Evolutionary conservation across 2,329 filamentous ascomycete genomes (phyloP), one percentile per base, ranked within the genome.

Genomic region (Pyrenochaeta sp.): DNA sequence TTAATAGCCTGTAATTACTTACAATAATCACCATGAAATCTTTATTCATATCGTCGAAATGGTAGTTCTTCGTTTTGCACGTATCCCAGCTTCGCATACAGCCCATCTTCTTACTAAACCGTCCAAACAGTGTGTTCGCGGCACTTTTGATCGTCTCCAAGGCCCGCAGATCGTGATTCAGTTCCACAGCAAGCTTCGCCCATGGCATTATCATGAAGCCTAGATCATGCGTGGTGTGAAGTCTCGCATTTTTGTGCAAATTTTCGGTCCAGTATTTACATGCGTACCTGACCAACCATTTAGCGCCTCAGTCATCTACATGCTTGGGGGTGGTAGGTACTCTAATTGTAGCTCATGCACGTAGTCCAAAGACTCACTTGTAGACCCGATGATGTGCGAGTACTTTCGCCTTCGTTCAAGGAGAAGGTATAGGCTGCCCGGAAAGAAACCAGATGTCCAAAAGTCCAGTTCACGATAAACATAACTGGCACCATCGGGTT

Each of bases 401-500:
- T 42, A 35, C 32, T 65, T 70, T 21, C 66, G 56, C 45, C 64
- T 42, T 10, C 75, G 48, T 45, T 77, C 68, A 9, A 78, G 64
- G 0, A 81, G 67, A 1, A 77, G 64, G 47, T 80, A 78, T 0
- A 81, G 57, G 4, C 68, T 70, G 0, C 79, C 79, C 0, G 79
- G 79, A 49, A 81, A 81, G 68, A 82, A 81, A 0, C 79, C 79
- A 1, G 75, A 78, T 0, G 79, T 81, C 79, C 79, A 81, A 50
- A 79, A 80, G 9, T 75, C 68, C 0, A 73, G 58, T 12, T 70
- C 63, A 14, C 75, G 65, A 48, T 79, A 78, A n/a, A 79, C 68
- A 51, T 80, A 81, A 17, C 56, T 57, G 0, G 63, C 68, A 0
- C 68, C 64, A 7, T 69, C 71, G n/a, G 75, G 74, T 21, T 74